A percentile compares a stretch with the other conserved stretches of the same genome.
These are phyloP conservation scores for Podospora fimiseda DNA, from an alignment of 495 filamentous ascomycete species.

Conservation along the genomic window DNA sequence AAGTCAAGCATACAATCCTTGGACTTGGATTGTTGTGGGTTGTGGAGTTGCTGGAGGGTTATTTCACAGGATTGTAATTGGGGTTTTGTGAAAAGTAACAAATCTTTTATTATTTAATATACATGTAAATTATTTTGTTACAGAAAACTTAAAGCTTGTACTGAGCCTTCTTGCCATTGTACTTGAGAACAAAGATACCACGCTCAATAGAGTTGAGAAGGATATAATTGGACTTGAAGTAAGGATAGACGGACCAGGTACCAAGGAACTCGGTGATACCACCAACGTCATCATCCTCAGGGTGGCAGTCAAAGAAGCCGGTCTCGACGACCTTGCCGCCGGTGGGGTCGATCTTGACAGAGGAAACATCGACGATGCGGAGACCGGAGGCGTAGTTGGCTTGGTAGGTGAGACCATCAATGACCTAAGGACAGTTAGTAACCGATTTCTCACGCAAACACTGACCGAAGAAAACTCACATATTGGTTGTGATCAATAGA, in stretches of 20 bases:
- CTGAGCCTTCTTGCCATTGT: conserved; percentile 14
- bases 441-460: not conserved
- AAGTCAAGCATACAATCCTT: conserved; percentile 44
- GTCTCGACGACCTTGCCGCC: conserved; percentile 46
- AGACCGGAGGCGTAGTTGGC: conserved; percentile 55
- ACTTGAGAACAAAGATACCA: conserved; percentile 48
- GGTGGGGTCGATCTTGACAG: conserved; percentile 48
- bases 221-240: conserved; percentile 52
- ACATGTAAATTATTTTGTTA: no score
- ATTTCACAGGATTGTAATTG: conserved; percentile 18
- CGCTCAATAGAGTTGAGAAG: conserved; percentile 56
- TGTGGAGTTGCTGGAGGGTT: conserved; percentile 33
- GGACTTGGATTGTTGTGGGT: conserved; percentile 46
- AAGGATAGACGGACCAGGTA: conserved; percentile 51
- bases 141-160: conserved; percentile 3
- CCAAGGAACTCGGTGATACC: conserved; percentile 52
- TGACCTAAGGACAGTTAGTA: conserved; percentile 20
- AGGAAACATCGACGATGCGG: conserved; percentile 49
- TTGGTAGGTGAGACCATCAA: conserved; percentile 49
- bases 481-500: conserved; percentile 61
- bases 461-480: conserved; percentile 4
- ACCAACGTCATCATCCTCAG: conserved; percentile 50
- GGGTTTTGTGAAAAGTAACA: conserved; percentile 2
- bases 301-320: conserved; percentile 55
- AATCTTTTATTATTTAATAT: no score